Conservation (phyloP, 805 yeast species). For the Isabelozyma gotoi region DNA sequence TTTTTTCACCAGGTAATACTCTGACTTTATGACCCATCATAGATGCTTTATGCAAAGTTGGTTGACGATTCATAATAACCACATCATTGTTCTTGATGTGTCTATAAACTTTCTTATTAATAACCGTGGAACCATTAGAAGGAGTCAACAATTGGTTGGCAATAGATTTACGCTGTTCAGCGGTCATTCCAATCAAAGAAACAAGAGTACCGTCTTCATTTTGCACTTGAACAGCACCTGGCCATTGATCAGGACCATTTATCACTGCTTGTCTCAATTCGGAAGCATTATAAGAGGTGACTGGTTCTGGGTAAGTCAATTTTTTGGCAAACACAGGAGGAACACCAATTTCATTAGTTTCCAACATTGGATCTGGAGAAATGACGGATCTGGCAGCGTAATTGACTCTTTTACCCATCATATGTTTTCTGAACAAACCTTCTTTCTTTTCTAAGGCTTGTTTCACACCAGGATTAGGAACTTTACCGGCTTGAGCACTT, state of each 20-base stretch:
- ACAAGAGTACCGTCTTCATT: conserved; percentile 89
- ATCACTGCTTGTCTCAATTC: conserved; percentile 92
- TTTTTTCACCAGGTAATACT: conserved; percentile 96
- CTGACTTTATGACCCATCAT: conserved; percentile 99
- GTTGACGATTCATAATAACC: conserved; percentile 98
- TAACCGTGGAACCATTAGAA: conserved; percentile 54
- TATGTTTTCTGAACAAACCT: conserved; percentile 96
- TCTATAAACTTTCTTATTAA: conserved; percentile 90
- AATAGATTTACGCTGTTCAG: conserved; percentile 90
- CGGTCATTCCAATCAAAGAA: conserved; percentile 82
- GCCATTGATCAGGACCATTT: conserved; percentile 98
- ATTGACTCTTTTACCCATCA: conserved; percentile 99
- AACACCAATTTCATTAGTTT: conserved; percentile 96
- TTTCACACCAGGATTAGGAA: conserved; percentile 92
- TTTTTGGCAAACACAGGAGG: conserved; percentile 98
- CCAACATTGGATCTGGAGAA: conserved; percentile 97
- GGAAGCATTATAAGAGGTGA: conserved; percentile 85
- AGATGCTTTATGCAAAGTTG: conserved; percentile 97
- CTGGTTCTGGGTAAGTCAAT: conserved; percentile 97
- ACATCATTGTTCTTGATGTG: conserved; percentile 95
- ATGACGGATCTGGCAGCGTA: conserved; percentile 99
- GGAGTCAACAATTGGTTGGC: conserved; percentile 96
- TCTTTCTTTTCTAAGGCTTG: conserved; percentile 98
- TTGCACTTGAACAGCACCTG: conserved; percentile 96
- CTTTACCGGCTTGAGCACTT: conserved; percentile 61